A percentile compares a stretch with the other conserved stretches of the same genome.
phyloP scores from a whole-genome alignment of 352 stramenopile genomes.

The Pythium pyrilobum region DNA sequence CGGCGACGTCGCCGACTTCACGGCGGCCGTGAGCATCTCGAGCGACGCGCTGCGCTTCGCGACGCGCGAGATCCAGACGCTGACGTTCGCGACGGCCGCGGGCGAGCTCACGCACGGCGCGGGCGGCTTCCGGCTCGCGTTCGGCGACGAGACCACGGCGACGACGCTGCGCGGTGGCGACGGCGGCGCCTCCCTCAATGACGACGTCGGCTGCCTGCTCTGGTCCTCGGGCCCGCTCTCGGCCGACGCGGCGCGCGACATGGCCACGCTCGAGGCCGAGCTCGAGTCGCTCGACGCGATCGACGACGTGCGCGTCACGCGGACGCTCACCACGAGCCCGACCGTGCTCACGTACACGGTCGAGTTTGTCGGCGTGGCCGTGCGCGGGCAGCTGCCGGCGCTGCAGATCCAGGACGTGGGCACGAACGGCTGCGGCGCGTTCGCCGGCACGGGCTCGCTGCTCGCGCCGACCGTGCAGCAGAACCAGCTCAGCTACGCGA shows the following conservation, averaged over 20 bases:
- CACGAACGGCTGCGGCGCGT: constrained; percentile 88
- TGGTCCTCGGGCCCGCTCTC: constrained; percentile 59
- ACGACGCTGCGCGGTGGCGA: constrained; percentile 74
- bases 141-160: constrained; percentile 86
- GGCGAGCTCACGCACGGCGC: constrained; percentile 35
- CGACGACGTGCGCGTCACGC: constrained; percentile 67
- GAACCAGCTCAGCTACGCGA: constrained; percentile 52
- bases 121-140: constrained; percentile 89
- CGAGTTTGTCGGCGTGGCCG: constrained; percentile 89
- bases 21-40: constrained; percentile 36
- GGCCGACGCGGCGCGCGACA: constrained; percentile 34
- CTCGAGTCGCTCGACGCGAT: constrained; percentile 58
- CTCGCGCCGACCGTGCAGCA: constrained; percentile 19
- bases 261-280: constrained; percentile 51
- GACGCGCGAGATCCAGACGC: constrained; percentile 68
- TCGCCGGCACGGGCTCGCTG: constrained; percentile 24
- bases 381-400: constrained; percentile 84
- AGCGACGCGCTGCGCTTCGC: constrained; percentile 30
- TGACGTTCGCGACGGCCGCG: constrained; percentile 34
- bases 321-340: constrained; percentile 34
- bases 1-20: constrained; percentile 35
- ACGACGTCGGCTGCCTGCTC: constrained; percentile 70
- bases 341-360: constrained; percentile 86
- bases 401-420: constrained; percentile 89
- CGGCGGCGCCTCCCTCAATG: constrained; percentile 57